Evolutionary conservation across 352 stramenopile species (phyloP).

Genomic region (Pythium utonaiense): DNA sequence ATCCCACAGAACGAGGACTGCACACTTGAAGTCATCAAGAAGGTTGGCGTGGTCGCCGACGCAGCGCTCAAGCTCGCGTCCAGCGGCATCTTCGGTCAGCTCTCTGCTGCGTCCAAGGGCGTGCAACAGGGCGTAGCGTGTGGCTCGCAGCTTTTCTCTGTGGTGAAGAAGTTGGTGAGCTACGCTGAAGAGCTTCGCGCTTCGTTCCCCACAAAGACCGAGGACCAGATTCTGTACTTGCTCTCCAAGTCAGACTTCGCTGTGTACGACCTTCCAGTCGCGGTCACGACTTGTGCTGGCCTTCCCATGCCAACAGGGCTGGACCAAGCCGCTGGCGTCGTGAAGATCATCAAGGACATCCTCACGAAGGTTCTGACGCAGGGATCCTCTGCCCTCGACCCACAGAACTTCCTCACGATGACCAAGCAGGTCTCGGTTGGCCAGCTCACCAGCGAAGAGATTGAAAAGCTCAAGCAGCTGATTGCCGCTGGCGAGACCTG

Average conservation of each 20-base stretch:
- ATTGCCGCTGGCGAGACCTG: constrained; percentile 17
- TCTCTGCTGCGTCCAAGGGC: constrained; percentile 35
- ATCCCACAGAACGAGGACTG: constrained; percentile 70
- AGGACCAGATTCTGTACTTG: constrained; percentile 35
- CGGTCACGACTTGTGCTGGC: constrained; percentile 39
- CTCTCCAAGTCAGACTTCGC: constrained; percentile 47
- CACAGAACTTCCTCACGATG: constrained; percentile 13
- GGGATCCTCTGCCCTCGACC: background rate
- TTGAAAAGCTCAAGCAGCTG: constrained; percentile 15
- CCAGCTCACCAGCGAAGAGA: constrained; percentile 3
- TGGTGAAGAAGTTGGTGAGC: constrained; percentile 36
- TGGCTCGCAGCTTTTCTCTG: constrained; percentile 41
- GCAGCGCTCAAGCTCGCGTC: constrained; percentile 51
- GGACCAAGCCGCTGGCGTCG: constrained; percentile 22
- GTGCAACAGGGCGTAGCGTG: constrained; percentile 48
- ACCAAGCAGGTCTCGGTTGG: constrained; percentile 2
- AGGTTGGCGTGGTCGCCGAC: constrained; percentile 44
- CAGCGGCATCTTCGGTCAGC: constrained; percentile 46
- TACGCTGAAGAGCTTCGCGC: constrained; percentile 13
- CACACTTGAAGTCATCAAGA: constrained; percentile 40
- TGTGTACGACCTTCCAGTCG: constrained; percentile 41
- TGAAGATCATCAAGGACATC: constrained; percentile 31
- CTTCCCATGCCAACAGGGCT: constrained; percentile 21
- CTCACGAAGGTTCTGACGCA: constrained; percentile 10
- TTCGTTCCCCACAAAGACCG: constrained; percentile 17